Evolutionary conservation across 2,329 filamentous ascomycete species (phyloP).

Genomic region (Beauveria bassiana): DNA sequence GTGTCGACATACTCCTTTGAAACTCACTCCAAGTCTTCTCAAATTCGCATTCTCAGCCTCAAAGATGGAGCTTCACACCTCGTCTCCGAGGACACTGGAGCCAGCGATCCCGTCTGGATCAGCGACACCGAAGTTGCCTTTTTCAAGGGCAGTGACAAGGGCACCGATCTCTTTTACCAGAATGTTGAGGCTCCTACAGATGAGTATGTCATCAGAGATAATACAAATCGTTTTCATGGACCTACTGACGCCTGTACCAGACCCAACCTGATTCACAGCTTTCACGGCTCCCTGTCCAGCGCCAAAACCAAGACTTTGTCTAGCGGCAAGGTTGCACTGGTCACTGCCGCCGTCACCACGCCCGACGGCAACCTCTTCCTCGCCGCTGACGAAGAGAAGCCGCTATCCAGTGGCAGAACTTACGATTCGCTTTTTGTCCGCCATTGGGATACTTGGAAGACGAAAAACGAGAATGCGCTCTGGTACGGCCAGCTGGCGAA

Average conservation of each 20-base stretch:
- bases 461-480: conserved; percentile 60
- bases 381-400: conserved; percentile 50
- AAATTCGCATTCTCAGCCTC: conserved; percentile 66
- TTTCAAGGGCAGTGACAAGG: conserved; percentile 44
- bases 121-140: conserved; percentile 54
- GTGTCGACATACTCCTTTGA: conserved; percentile 75
- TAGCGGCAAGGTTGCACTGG: conserved; percentile 44
- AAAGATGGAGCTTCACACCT: conserved; percentile 55
- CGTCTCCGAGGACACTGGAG: conserved; percentile 56
- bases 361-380: conserved; percentile 64
- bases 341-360: conserved; percentile 56
- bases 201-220: conserved; percentile 26
- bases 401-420: conserved; percentile 57
- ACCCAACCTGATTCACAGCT: conserved; percentile 36
- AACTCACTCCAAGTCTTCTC: conserved; percentile 58
- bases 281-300: conserved; percentile 49
- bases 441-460: conserved; percentile 75
- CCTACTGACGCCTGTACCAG: conserved; percentile 14
- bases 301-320: conserved; percentile 48
- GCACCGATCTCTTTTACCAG: conserved; percentile 37
- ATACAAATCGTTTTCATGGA: neutral
- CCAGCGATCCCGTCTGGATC: conserved; percentile 71
- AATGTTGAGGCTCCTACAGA: conserved; percentile 26
- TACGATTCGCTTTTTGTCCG: conserved; percentile 71
- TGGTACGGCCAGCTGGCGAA: conserved; percentile 60